Evolutionary conservation across 2,329 filamentous ascomycete genomes (phyloP).

Genomic region (Pestalotiopsis sp.): DNA sequence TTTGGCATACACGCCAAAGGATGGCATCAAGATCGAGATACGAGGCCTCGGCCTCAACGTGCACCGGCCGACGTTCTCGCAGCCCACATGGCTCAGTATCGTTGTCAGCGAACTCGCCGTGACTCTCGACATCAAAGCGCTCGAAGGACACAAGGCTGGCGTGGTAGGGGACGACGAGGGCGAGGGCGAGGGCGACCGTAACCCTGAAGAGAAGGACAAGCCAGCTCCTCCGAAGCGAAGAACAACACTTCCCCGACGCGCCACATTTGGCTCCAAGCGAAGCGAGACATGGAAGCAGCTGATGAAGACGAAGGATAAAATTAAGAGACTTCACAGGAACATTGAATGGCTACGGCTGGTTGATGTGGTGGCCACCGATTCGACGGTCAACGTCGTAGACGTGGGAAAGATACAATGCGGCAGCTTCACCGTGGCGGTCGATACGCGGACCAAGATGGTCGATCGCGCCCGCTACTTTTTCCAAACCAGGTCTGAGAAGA

Average conservation of each 20-base stretch:
- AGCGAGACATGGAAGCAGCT: conserved; percentile 82
- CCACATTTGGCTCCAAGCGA: conserved; percentile 41
- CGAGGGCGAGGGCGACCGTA: conserved; percentile 23
- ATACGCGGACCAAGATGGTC: conserved; percentile 89
- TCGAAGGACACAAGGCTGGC: conserved; percentile 54
- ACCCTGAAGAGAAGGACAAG: conserved; percentile 19
- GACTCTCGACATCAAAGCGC: conserved; percentile 74
- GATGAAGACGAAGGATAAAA: conserved; percentile 77
- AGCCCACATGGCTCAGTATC: conserved; percentile 94
- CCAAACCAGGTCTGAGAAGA: conserved; percentile 67
- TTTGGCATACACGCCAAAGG: conserved; percentile 84
- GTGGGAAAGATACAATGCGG: conserved; percentile 87
- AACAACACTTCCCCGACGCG: conserved; percentile 31
- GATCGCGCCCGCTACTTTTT: conserved; percentile 89
- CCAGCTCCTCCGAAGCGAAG: conserved; percentile 23
- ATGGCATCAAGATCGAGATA: conserved; percentile 88
- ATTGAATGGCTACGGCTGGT: conserved; percentile 89
- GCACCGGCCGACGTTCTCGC: conserved; percentile 93
- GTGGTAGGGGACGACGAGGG: conserved; percentile 33
- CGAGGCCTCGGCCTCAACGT: conserved; percentile 85
- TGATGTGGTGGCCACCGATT: conserved; percentile 83
- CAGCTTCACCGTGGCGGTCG: conserved; percentile 81
- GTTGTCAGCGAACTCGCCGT: conserved; percentile 84
- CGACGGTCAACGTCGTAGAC: conserved; percentile 74
- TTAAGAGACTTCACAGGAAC: conserved; percentile 84